These are phyloP conservation scores for Bimuria novae-zelandiae DNA, from an alignment of 2,329 filamentous ascomycete species.

Conservation along the genomic window DNA sequence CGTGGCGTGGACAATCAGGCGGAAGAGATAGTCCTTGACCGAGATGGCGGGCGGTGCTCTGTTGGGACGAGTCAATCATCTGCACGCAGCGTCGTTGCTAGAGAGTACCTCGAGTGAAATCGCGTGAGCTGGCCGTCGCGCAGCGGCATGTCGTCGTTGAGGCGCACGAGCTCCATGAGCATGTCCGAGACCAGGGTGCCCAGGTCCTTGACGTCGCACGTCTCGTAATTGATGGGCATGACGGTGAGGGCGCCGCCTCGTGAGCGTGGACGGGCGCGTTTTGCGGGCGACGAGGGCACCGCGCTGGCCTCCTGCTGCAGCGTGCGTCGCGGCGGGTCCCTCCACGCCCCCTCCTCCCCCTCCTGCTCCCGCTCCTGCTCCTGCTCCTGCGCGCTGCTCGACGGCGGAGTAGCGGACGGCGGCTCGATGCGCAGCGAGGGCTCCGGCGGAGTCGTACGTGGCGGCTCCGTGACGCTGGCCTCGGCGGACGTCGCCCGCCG, in stretches of 20 bases:
- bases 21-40: conserved; percentile 89
- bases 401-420: too few relatives aligned
- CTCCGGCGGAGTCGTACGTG: conserved; percentile 44
- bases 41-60: conserved; percentile 86
- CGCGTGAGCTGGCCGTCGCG: conserved; percentile 85
- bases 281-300: conserved; percentile 33
- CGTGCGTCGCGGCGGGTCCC: conserved; percentile 12
- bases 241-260: conserved; percentile 55
- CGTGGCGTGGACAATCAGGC: conserved; percentile 91
- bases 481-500: conserved; percentile 41
- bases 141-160: conserved; percentile 87
- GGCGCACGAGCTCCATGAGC: conserved; percentile 90
- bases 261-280: conserved; percentile 37
- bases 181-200: conserved; percentile 92
- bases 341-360: too few relatives aligned
- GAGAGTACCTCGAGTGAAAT: conserved; percentile 82
- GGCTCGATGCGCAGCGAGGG: conserved; percentile 42
- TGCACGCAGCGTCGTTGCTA: not conserved
- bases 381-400: too few relatives aligned
- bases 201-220: conserved; percentile 81
- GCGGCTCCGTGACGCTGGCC: conserved; percentile 39
- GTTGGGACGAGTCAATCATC: conserved; percentile 17
- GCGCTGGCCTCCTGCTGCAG: conserved; percentile 22
- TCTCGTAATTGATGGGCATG: conserved; percentile 78
- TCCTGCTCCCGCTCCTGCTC: conserved; percentile 10